Evolutionary conservation across 495 filamentous ascomycete species (phyloP), one percentile per base, ranked within the genome.

Genomic region (Talaromyces wortmannii): DNA sequence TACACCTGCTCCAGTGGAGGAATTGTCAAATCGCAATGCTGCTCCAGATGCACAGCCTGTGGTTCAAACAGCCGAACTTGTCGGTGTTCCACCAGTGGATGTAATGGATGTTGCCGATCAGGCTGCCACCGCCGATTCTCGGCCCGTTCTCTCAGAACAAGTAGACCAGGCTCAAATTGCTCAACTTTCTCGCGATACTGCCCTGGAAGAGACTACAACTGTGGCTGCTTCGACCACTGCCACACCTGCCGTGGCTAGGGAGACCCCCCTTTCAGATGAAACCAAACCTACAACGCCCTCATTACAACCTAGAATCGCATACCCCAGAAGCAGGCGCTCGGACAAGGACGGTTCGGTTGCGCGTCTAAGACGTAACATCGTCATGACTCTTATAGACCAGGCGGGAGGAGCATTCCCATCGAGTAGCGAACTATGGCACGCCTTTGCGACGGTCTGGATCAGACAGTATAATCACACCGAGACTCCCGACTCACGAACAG

Each of bases 381-480:
- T 96, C 44, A 71, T 86, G 58, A 81, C 88, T 45, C 72, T 95
- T 31, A 64, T 95, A 7, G 75, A 86, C 30, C 79, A 77, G 46
- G 87, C 87, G 57, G 72, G 76, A 36, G 89, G 89, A 3, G 83
- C 89, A 3, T 92, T 88, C 55, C 89, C 89, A 10, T 83, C 85
- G 23, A 81, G 85, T n/a, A 77, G 78, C 52, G 83, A 88, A 47
- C 71, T 97, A 4, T 87, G 83, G 68, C 80, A 83, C 60, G 84
- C 89, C n/a, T 83, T 91, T 57, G 67, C 77, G 10, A 76, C 74
- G 2, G 67, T 76, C 40, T 91, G 85, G 83, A 67, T 75, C 29
- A 83, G 84, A 55, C 11, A 53, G 44, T 68, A 58, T 18, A 74
- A 69, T 8, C 61, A 65, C 56, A 69, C 67, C 48, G 72, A 67